phyloP scores from a whole-genome alignment of 129 eudicot species.

The Centella asiatica region DNA sequence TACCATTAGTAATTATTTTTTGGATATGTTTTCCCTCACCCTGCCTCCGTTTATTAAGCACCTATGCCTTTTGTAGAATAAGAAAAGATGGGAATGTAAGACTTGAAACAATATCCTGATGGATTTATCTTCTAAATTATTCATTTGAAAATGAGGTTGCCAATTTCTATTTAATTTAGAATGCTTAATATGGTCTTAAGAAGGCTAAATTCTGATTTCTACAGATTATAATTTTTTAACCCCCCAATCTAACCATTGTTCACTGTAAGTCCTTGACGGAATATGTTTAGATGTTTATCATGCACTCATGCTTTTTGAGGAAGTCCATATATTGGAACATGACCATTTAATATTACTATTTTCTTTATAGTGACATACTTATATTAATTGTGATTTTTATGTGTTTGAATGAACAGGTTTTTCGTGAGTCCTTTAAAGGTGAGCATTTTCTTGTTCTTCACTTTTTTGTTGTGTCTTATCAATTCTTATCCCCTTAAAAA shows the following conservation, averaged over 20 bases:
- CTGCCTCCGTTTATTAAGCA: background rate
- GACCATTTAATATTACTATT: background rate
- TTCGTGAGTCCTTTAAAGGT: constrained; percentile 71
- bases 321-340: background rate
- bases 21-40: background rate
- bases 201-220: background rate
- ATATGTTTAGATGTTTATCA: no score
- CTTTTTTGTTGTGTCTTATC: background rate
- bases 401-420: constrained; percentile 45
- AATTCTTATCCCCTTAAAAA: no score
- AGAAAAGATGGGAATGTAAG: background rate
- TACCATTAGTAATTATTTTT: background rate
- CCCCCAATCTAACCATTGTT: no score
- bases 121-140: no score
- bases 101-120: background rate
- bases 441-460: constrained; percentile 16
- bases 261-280: no score
- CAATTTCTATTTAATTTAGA: background rate
- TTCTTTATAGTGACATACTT: background rate
- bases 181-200: background rate
- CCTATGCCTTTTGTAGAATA: no score
- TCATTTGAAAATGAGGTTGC: no score
- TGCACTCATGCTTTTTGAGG: background rate
- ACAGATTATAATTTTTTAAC: background rate
- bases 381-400: constrained; percentile 1